Conservation (phyloP, 495 filamentous ascomycete species). For the Penicillium herquei region DNA sequence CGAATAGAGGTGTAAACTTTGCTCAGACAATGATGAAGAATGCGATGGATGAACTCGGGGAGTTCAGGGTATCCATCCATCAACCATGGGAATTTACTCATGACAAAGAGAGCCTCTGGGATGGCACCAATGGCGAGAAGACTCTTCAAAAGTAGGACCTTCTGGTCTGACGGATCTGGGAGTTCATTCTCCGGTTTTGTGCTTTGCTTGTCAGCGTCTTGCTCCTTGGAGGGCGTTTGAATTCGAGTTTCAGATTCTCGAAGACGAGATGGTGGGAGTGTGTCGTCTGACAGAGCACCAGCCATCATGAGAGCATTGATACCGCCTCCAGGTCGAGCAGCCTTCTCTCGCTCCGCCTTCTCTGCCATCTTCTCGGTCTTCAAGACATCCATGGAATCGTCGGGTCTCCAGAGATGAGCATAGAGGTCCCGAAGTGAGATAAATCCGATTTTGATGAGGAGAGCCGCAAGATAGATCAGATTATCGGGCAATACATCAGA, state of each 20-base stretch:
- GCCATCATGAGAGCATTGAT: slow-evolving; percentile 89
- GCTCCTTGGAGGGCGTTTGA: slow-evolving; percentile 48
- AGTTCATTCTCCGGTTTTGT: slow-evolving; percentile 56
- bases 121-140: slow-evolving; percentile 89
- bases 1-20: slow-evolving; percentile 59
- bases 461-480: slow-evolving; percentile 81
- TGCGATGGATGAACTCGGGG: slow-evolving; percentile 73
- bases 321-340: slow-evolving; percentile 60
- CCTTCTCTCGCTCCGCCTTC: slow-evolving; percentile 72
- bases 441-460: slow-evolving; percentile 96
- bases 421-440: slow-evolving; percentile 93
- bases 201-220: slow-evolving; percentile 49
- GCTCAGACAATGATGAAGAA: slow-evolving; percentile 74
- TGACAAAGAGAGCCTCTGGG: slow-evolving; percentile 87
- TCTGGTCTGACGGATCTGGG: slow-evolving; percentile 86
- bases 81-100: slow-evolving; percentile 90
- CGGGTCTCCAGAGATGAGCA: slow-evolving; percentile 83
- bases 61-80: slow-evolving; percentile 79
- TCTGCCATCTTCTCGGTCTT: slow-evolving; percentile 67
- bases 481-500: slow-evolving; percentile 81
- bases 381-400: slow-evolving; percentile 74
- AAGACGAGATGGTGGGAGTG: slow-evolving; percentile 49
- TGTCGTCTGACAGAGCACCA: slow-evolving; percentile 83
- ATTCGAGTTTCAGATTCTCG: slow-evolving; percentile 44
- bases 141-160: slow-evolving; percentile 77